phyloP scores from a whole-genome alignment of 306 rosid genomes.

The Canavalia ensiformis region DNA sequence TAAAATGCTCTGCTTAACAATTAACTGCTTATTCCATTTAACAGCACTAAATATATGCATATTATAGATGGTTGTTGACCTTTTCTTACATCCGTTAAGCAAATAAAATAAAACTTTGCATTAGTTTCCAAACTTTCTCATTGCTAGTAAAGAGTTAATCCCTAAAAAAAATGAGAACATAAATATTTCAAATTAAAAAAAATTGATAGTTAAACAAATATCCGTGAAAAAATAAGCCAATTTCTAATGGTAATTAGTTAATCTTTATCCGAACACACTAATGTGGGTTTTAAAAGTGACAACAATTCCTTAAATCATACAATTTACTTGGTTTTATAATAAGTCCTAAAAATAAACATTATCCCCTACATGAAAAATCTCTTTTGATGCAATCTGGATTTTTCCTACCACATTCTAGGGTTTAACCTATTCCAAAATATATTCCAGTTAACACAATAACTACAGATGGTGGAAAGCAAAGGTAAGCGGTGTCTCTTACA shows the following conservation, averaged over 20 bases:
- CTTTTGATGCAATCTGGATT: no score
- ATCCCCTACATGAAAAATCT: no score
- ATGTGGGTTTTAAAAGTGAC: conserved; percentile 2
- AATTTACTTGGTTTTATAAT: no score
- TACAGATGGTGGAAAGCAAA: no score
- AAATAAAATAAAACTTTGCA: conserved; percentile 5
- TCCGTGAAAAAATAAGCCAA: background rate
- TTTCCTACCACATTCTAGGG: no score
- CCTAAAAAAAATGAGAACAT: conserved; percentile 3
- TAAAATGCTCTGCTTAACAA: no score
- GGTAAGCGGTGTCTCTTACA: no score
- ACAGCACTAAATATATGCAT: background rate
- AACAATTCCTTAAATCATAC: background rate
- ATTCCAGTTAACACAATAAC: no score
- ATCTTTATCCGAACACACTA: background rate
- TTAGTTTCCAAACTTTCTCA: conserved; percentile 39
- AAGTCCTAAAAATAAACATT: no score
- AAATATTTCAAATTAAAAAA: background rate
- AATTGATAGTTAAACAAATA: background rate
- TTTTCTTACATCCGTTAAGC: conserved; percentile 51
- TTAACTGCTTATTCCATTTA: no score
- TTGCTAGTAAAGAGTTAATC: conserved; percentile 3
- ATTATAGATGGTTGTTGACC: conserved; percentile 68
- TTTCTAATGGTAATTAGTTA: background rate
- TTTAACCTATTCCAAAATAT: no score